Percentiles rank a stretch among this genome's conserved stretches.
Conservation (phyloP, 176 grass and related monocot species). For the Tillandsia fasciculata region DNA sequence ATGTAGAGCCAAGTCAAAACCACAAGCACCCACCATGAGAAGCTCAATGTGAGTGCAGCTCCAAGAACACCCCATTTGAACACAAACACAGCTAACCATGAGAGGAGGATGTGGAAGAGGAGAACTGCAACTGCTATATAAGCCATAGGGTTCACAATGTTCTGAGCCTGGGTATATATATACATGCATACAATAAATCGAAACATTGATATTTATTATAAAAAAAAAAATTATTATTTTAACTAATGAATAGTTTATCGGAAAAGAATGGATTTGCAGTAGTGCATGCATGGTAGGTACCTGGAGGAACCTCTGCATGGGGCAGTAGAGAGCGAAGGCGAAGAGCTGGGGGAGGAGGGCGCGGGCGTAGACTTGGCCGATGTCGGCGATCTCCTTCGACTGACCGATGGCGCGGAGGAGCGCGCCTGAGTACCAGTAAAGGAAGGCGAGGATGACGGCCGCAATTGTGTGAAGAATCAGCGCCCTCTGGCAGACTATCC, state of each 20-base stretch:
- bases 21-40: slow-evolving; percentile 59
- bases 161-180: slow-evolving; percentile 36
- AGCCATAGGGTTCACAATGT: slow-evolving; percentile 49
- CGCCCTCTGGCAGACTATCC: slow-evolving; percentile 54
- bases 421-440: slow-evolving; percentile 55
- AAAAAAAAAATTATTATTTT: no score
- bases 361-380: slow-evolving; percentile 49
- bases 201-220: no score
- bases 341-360: slow-evolving; percentile 45
- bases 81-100: slow-evolving; percentile 40
- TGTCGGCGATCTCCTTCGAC: slow-evolving; percentile 25
- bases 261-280: no score
- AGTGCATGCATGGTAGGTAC: no score
- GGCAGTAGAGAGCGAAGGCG: slow-evolving; percentile 66
- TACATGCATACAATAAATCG: no score
- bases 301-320: slow-evolving; percentile 73
- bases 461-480: slow-evolving; percentile 47
- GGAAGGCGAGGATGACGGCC: slow-evolving; percentile 33
- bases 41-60: slow-evolving; percentile 36
- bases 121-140: slow-evolving; percentile 37
- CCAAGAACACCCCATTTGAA: slow-evolving; percentile 38
- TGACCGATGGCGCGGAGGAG: slow-evolving; percentile 51
- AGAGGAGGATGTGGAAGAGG: slow-evolving; percentile 42
- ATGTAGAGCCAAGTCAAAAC: slow-evolving; percentile 44
- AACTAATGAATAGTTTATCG: no score